Conservation (phyloP, 495 filamentous ascomycete genomes). For the Jackrogersella minutella region DNA sequence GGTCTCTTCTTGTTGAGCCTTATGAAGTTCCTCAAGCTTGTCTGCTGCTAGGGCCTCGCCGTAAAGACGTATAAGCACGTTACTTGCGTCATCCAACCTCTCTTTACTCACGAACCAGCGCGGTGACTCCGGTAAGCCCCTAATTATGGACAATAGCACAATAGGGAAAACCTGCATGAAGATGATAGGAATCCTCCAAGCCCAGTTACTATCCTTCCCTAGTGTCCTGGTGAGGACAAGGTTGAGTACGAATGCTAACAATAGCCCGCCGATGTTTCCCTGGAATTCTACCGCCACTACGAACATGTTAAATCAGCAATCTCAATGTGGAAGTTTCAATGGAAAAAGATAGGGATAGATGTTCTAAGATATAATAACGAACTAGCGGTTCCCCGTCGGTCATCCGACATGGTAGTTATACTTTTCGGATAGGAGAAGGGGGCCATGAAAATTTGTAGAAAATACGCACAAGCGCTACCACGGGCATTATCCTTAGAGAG, state of each 20-base stretch:
- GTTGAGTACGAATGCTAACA: conserved; percentile 62
- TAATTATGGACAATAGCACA: conserved; percentile 55
- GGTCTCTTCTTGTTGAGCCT: conserved; percentile 55
- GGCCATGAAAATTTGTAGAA: neutral
- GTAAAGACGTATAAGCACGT: conserved; percentile 52
- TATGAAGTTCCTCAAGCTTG: conserved; percentile 56
- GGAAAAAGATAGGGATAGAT: neutral
- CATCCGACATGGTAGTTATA: no score
- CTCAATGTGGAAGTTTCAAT: neutral
- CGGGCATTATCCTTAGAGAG: conserved; percentile 57
- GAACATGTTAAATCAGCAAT: neutral
- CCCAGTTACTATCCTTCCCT: conserved; percentile 52
- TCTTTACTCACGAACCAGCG: conserved; percentile 60
- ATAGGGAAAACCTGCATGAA: conserved; percentile 64
- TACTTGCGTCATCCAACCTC: conserved; percentile 52
- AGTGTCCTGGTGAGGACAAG: conserved; percentile 47
- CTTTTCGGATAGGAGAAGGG: neutral
- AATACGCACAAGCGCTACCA: conserved; percentile 52
- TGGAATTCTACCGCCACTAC: conserved; percentile 64
- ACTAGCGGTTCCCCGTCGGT: no score
- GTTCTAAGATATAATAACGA: neutral
- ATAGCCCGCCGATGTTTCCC: conserved; percentile 64
- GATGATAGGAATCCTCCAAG: conserved; percentile 66
- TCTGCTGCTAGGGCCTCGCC: conserved; percentile 55
- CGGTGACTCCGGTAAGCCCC: conserved; percentile 61